phyloP scores from a whole-genome alignment of 1,284 basidiomycete genomes.

The Moesziomyces sp. region DNA sequence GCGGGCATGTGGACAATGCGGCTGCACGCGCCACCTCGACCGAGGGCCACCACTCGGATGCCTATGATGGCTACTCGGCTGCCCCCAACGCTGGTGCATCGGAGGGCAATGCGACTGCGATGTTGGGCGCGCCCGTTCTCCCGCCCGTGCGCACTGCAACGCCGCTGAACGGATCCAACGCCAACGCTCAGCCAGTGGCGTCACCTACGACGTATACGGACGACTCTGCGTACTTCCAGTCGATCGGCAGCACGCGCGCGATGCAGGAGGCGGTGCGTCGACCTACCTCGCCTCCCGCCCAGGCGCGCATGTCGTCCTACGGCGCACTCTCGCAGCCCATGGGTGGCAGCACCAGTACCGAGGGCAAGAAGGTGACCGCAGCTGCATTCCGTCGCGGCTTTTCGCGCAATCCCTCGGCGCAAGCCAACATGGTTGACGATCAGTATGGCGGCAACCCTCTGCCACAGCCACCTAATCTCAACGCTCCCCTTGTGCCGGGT shows the following conservation, averaged over 20 bases:
- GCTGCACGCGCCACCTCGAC: conserved; percentile 16
- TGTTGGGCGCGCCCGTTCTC: conserved; percentile 45
- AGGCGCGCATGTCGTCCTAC: conserved; percentile 24
- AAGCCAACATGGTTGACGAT: conserved; percentile 29
- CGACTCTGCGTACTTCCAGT: conserved; percentile 54
- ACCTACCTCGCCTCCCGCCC: conserved; percentile 36
- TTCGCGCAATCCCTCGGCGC: conserved; percentile 40
- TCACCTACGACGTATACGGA: conserved; percentile 36
- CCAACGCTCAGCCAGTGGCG: conserved; percentile 7
- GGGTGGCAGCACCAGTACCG: conserved; percentile 20
- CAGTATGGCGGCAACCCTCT: conserved; percentile 14
- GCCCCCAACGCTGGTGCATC: conserved; percentile 4
- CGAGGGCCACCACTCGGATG: conserved; percentile 33
- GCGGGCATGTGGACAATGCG: conserved; percentile 7
- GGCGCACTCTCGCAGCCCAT: conserved; percentile 13
- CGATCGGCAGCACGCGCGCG: conserved; percentile 56
- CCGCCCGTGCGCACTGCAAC: conserved; percentile 48
- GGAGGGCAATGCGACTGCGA: conserved; percentile 9
- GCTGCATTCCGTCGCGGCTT: conserved; percentile 62
- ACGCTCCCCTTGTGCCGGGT: conserved; percentile 23
- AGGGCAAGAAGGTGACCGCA: conserved; percentile 61
- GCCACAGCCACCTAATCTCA: conserved; percentile 18
- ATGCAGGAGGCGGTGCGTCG: conserved; percentile 54
- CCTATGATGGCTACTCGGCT: conserved; percentile 40
- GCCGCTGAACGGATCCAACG: conserved; percentile 29